Conservation (phyloP, 192 early-diverging fungal genomes). For the Coemansia aciculifera region DNA sequence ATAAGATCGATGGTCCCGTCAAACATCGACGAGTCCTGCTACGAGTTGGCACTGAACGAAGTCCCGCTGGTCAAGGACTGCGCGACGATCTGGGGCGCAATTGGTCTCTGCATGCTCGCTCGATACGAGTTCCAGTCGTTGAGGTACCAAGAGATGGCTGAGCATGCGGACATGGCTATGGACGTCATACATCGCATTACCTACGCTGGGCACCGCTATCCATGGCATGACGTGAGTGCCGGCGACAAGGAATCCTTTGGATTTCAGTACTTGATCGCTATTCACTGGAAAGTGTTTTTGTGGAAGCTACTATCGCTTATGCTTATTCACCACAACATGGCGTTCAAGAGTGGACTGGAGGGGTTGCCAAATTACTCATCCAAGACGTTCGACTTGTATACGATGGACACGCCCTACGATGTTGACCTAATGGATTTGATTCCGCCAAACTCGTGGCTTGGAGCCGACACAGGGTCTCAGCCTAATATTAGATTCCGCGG, state of each 20-base stretch:
- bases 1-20: conserved; percentile 41
- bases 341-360: conserved; percentile 17
- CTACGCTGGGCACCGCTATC: conserved; percentile 43
- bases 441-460: conserved; percentile 40
- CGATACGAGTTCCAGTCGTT: conserved; percentile 54
- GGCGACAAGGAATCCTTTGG: conserved; percentile 37
- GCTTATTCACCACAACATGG: conserved; percentile 25
- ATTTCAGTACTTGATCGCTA: conserved; percentile 46
- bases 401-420: conserved; percentile 26
- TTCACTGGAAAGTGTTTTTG: conserved; percentile 49
- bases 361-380: conserved; percentile 45
- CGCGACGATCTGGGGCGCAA: conserved; percentile 45
- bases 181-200: conserved; percentile 39
- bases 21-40: conserved; percentile 53
- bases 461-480: conserved; percentile 8
- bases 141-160: conserved; percentile 49
- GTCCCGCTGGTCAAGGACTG: conserved; percentile 26
- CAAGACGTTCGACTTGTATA: conserved; percentile 48
- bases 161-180: conserved; percentile 50
- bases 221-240: conserved; percentile 40
- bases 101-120: conserved; percentile 43
- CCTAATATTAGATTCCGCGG: conserved; percentile 43
- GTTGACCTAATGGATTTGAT: conserved; percentile 46
- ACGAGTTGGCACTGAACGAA: conserved; percentile 40
- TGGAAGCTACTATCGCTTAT: conserved; percentile 42